Percentiles rank a stretch among this genome's conserved stretches.
phyloP scores from a whole-genome alignment of 306 rosid genomes.

The Vicia sativa region DNA sequence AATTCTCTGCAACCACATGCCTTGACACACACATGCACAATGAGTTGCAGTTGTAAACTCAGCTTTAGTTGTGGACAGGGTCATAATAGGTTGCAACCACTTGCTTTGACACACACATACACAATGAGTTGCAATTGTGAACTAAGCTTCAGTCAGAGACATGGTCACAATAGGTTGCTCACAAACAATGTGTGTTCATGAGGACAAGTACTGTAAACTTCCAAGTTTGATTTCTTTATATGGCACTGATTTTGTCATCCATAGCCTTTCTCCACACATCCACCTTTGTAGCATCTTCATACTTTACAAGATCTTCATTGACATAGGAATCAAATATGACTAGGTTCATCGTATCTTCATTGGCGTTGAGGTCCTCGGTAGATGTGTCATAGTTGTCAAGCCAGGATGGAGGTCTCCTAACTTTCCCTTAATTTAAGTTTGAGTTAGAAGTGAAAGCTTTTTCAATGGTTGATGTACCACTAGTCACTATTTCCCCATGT shows the following conservation, averaged over 20 bases:
- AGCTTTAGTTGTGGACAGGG: neutral
- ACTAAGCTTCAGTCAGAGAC: neutral
- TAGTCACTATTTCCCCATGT: no score
- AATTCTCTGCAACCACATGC: no score
- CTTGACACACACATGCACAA: neutral
- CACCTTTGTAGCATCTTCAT: neutral
- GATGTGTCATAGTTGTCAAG: neutral
- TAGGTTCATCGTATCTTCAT: neutral
- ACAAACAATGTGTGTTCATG: neutral
- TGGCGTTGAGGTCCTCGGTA: neutral
- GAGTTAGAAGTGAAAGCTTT: no score
- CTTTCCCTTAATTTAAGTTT: neutral
- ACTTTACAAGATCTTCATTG: no score
- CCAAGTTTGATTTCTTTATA: neutral
- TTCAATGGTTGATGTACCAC: no score
- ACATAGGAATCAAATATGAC: neutral
- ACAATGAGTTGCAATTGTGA: accelerated
- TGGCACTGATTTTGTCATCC: no score
- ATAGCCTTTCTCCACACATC: no score
- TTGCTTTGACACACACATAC: neutral
- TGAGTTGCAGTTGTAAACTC: neutral
- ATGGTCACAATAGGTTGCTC: no score
- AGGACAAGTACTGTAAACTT: neutral
- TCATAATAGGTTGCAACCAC: neutral
- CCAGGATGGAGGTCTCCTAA: neutral